Base-by-base conservation (phyloP, 495 filamentous ascomycete species). In the Aspergillus baeticus region DNA sequence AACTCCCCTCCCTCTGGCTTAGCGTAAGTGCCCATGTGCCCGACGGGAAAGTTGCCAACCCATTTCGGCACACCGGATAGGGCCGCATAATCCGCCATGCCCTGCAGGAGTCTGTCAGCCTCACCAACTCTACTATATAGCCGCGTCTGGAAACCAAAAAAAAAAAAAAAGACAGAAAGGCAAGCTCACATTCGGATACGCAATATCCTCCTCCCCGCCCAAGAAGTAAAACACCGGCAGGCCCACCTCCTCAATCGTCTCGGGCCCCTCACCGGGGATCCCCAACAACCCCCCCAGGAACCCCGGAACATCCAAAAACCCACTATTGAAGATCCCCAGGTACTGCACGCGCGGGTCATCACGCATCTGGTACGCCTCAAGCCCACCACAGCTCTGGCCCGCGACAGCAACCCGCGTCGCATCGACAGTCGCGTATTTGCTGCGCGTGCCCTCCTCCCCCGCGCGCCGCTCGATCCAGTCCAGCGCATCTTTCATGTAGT, bases 221-320 rank as follows among this genome's bases (percentile, higher is more conserved):
- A 57, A 36, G 29, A 57, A 57, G 23, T 57, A 51, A 36, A 57
- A 57, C n/a, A 57, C 54, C 15, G 54, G 54, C 18, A 34, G n/a
- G 13, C 42, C 18, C 14, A 57, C 54, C 26, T 51, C 54, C 17
- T n/a, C 15, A 21, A 57, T 57, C 7, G 33, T 22, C 17, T 29
- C 37, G 1, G 39, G 14, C n/a, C 13, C 31, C 20, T 37, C 29
- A 1, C 33, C 13, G 2, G 44, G 44, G 2, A 47, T 47, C 1
- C 41, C 41, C 41, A 44, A 21, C 11, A 47, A n/a, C 23, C 23
- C 10, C 1, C 22, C 22, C 10, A 47, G 23, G 15, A 47, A 15
- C 10, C 26, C 44, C 21, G 26, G 26, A 3, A 35, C 1, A 10
- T 54, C 51, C 26, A 54, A 26, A 29, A 54, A 54, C 10, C 51